These are phyloP conservation scores for Ophiostoma sp. DNA, from an alignment of 2,329 filamentous ascomycete species.

Conservation along the genomic window DNA sequence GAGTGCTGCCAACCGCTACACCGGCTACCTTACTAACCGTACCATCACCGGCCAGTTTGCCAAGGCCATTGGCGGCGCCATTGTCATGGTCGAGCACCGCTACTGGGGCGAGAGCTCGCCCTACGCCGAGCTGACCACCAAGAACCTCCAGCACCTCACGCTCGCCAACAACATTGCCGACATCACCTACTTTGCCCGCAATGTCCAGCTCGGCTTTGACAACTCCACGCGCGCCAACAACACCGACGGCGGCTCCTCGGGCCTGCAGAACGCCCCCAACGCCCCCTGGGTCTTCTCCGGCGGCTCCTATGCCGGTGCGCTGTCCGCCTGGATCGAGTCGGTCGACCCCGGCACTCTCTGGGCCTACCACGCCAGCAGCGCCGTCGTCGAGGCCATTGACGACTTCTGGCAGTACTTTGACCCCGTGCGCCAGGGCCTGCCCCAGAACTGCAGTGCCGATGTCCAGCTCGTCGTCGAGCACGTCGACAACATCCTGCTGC, in stretches of 20 bases:
- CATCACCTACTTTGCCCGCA: constrained; percentile 38
- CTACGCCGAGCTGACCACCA: constrained; percentile 33
- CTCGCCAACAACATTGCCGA: constrained; percentile 40
- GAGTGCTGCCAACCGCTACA: constrained; percentile 34
- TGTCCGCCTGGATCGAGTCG: constrained; percentile 48
- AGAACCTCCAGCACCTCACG: constrained; percentile 39
- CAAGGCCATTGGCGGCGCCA: constrained; percentile 37
- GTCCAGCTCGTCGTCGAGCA: constrained; percentile 46
- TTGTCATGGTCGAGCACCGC: constrained; percentile 40
- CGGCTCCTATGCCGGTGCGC: constrained; percentile 51
- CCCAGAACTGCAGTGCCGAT: constrained; percentile 52
- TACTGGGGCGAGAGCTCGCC: constrained; percentile 42
- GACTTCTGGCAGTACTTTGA: constrained; percentile 53
- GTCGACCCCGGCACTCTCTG: constrained; percentile 52
- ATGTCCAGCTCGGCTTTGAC: constrained; percentile 48
- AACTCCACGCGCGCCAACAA: constrained; percentile 30
- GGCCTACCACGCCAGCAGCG: constrained; percentile 53
- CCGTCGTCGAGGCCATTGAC: constrained; percentile 47
- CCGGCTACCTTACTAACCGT: constrained; percentile 46
- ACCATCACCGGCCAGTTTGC: constrained; percentile 38
- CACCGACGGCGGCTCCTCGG: constrained; percentile 31
- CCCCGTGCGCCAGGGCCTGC: constrained; percentile 49
- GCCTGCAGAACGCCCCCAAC: constrained; percentile 43
- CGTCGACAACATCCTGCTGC: constrained; percentile 43
- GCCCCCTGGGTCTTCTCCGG: constrained; percentile 53